Base-by-base conservation (phyloP, 257 asterid genomes). In the Solanum phureja region DNA sequence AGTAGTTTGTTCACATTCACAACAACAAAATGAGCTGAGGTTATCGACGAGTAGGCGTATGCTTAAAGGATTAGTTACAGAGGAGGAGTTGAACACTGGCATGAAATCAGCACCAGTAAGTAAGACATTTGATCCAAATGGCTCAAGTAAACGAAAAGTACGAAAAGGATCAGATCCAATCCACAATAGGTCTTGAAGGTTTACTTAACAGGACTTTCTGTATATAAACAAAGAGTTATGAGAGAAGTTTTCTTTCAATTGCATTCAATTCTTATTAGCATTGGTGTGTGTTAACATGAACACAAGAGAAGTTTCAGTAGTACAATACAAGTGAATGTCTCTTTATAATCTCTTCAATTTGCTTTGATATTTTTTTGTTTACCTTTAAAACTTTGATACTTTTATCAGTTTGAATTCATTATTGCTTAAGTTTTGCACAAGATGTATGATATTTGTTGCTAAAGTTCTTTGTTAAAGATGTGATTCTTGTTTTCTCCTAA, bases 141-240 rank as follows among this genome's bases (percentile, higher is more conserved):
- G 87, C 66, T 90, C 94, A 5, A 94, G 98, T 92, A 92, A 94
- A 82, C 87, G 98, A 90, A 91, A 87, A 86, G 96, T 94, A 44
- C 89, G 91, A 33, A 90, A 91, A 88, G 99, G 98, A 31, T 94
- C 98, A 5, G 97, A 96, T 86, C 99, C 99, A 46, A 96, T 96
- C 89, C 99, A 96, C 92, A 96, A 96, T 92, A 92, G 95, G 79
- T 88, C 95, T 21, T 95, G 94, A 94, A 56, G 62, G 81, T 68
- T 66, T 58, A 37, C 74, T 38, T 72, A 33, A 33, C 44, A 72
- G 44, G 44, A 72, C 42, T 18, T 72, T 88, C 84, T 84, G 87
- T 90, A 91, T 87, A 89, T 92, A 90, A 83, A 81, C 87, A 85
- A 74, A 79, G 89, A 88, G 68, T 56, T 66, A 44, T 21, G 87